Conservation (phyloP, 2,329 filamentous ascomycete genomes). For the Mollisia scopiformis region DNA sequence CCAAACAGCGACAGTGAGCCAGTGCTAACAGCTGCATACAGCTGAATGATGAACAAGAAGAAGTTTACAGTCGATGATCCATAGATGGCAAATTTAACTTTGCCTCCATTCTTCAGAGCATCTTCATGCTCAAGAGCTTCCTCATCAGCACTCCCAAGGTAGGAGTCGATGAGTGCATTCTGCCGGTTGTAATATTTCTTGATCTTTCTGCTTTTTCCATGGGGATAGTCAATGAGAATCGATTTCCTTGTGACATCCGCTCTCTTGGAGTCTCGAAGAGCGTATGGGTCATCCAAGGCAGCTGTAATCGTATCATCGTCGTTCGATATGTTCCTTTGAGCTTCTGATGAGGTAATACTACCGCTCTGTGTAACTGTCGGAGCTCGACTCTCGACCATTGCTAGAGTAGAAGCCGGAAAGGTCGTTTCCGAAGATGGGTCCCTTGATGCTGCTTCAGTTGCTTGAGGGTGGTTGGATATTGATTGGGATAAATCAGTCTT, state of each 20-base stretch:
- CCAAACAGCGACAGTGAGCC: constrained; percentile 65
- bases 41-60: constrained; percentile 58
- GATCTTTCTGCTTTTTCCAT: constrained; percentile 45
- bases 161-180: constrained; percentile 53
- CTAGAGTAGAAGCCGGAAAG: constrained; percentile 7
- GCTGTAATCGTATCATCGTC: constrained; percentile 12
- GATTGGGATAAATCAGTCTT: constrained; percentile 3
- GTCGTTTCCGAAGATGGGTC: constrained; percentile 11
- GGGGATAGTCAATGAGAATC: constrained; percentile 52
- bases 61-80: constrained; percentile 54
- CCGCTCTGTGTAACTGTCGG: not conserved
- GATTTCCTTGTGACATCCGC: constrained; percentile 44
- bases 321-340: constrained; percentile 3
- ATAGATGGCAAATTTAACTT: constrained; percentile 56
- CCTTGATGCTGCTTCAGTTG: constrained; percentile 8
- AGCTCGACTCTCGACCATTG: constrained; percentile 1
- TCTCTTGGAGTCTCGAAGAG: constrained; percentile 36
- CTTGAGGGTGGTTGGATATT: not conserved
- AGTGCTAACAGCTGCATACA: constrained; percentile 60
- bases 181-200: constrained; percentile 51
- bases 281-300: constrained; percentile 38
- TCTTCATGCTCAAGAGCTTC: constrained; percentile 55
- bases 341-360: constrained; percentile 1
- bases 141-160: constrained; percentile 58
- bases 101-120: constrained; percentile 51